Base-by-base conservation (phyloP, 805 yeast genomes). In the Peterozyma xylosa region DNA sequence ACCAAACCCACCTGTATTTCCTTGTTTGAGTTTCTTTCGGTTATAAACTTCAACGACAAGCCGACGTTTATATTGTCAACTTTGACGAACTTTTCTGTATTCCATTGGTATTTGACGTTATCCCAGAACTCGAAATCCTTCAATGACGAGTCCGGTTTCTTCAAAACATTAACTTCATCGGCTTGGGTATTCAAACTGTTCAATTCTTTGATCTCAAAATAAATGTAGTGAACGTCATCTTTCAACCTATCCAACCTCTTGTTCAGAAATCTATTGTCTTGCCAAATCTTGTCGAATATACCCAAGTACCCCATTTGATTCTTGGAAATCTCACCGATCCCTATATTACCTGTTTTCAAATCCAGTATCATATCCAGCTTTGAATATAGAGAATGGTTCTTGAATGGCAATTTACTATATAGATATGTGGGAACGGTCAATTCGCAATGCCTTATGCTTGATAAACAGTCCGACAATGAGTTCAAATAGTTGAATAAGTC, bases 181-280 rank as follows among this genome's bases (percentile, higher is more conserved):
- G 39, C 46, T 13, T 44, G 30, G 21, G 40, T 44, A 32, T 39
- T 14, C n/a, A 37, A 15, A 3, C 17, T 35, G 9, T 21, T 15
- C 9, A 43, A 33, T 30, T 44, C 46, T 29, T 27, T 32, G 16
- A 44, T 40, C 35, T 39, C 33, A n/a, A 44, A 33, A 5, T 36
- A 32, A 4, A 44, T 30, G 27, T 43, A 39, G 29, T 17, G 21
- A 6, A 50, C 46, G 27, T 57, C 52, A 36, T 57, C 59, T 16
- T 59, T 63, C 9, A 50, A 43, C 32, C 41, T 53, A 37, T 56
- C 58, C 45, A 66, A 63, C 27, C 60, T 62, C 37, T 59, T 59
- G 50, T 66, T 66, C 33, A 67, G 44, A 44, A 62, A 63, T 33
- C 52, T 54, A 37, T 67, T 65, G 51, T 66, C 62, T 45, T 66